phyloP scores from a whole-genome alignment of 2,329 filamentous ascomycete genomes.

The Immersiporthe knoxdaviesiana region DNA sequence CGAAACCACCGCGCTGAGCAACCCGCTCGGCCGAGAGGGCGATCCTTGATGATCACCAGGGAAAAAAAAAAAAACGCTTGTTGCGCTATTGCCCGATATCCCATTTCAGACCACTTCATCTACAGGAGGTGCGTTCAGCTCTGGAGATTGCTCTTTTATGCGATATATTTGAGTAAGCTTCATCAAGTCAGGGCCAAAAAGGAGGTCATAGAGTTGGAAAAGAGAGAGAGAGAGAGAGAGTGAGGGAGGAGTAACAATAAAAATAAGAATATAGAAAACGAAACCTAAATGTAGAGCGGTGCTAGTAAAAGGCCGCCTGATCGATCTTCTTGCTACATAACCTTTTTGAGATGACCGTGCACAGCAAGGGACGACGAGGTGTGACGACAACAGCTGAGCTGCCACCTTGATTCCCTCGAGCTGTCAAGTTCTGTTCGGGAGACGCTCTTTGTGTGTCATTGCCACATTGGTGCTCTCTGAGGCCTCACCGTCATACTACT shows the following conservation, averaged over 20 bases:
- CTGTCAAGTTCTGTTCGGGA: background rate
- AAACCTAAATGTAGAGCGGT: background rate
- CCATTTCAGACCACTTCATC: background rate
- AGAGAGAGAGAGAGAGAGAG: too few species aligned
- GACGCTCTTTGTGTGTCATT: background rate
- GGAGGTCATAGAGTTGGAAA: background rate
- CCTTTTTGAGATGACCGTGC: background rate
- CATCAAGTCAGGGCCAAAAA: background rate
- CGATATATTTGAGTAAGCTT: background rate
- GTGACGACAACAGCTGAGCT: background rate
- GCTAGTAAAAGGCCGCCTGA: background rate
- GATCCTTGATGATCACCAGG: constrained; percentile 4
- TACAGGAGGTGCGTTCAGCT: background rate
- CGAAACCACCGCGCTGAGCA: background rate
- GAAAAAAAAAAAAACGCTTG: background rate
- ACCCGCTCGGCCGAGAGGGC: background rate
- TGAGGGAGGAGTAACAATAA: too few species aligned
- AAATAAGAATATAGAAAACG: background rate
- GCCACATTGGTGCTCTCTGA: background rate
- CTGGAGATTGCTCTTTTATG: background rate
- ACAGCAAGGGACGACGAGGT: background rate
- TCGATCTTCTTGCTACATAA: background rate
- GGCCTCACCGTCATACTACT: background rate
- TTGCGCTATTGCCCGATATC: background rate
- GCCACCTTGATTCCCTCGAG: background rate